Conservation (phyloP, 495 filamentous ascomycete species). For the Schizothecium vesticola region DNA sequence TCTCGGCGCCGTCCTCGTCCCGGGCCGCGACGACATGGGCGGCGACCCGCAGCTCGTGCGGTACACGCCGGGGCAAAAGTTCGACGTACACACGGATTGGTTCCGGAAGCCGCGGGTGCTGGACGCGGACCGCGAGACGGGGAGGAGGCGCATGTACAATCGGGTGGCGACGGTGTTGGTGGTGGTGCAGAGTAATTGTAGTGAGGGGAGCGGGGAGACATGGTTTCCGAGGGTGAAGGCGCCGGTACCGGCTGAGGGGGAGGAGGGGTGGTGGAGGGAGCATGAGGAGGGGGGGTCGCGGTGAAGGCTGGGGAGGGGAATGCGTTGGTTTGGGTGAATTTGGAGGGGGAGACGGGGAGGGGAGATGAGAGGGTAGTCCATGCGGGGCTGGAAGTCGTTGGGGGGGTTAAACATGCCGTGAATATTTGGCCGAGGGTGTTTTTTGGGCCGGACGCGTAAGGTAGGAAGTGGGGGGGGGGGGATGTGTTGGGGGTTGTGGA, state of each 20-base stretch:
- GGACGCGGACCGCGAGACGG: slow-evolving; percentile 20
- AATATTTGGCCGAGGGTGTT: slow-evolving; percentile 48
- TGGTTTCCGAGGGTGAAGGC: slow-evolving; percentile 38
- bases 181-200: slow-evolving; percentile 28
- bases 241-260: slow-evolving; percentile 6
- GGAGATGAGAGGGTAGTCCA: slow-evolving; percentile 42
- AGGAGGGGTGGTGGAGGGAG: slow-evolving; percentile 23
- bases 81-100: slow-evolving; percentile 44
- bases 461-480: no score
- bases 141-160: slow-evolving; percentile 31
- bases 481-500: neutral
- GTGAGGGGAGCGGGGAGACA: slow-evolving; percentile 33
- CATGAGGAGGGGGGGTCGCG: slow-evolving; percentile 43
- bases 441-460: slow-evolving; percentile 23
- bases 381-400: slow-evolving; percentile 42
- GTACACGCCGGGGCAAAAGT: slow-evolving; percentile 38
- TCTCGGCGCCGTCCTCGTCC: slow-evolving; percentile 33
- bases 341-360: slow-evolving; percentile 33
- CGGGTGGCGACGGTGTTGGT: slow-evolving; percentile 39
- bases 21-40: slow-evolving; percentile 32
- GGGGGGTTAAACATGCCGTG: slow-evolving; percentile 45
- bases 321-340: slow-evolving; percentile 48
- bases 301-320: slow-evolving; percentile 44
- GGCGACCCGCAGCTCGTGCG: slow-evolving; percentile 40
- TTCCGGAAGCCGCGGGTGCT: slow-evolving; percentile 30